Base-by-base conservation (phyloP, 371 early-diverging fungal species). In the Mortierella sp. region DNA sequence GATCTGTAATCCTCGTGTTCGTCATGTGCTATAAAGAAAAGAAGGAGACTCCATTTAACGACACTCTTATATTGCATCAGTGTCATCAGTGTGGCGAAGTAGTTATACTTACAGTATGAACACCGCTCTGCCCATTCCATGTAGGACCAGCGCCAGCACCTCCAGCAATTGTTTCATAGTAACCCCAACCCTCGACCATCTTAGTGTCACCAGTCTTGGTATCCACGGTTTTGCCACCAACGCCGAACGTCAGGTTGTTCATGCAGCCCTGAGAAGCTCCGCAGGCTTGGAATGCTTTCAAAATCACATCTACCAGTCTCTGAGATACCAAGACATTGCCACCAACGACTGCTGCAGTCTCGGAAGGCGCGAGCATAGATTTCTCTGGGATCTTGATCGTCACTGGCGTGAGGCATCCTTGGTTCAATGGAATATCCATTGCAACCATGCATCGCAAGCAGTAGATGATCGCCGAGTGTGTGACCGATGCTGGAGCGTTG, bases 251-350 rank as follows among this genome's bases (percentile, higher is more conserved):
- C 63, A 98, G 84, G 80, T 98, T 98, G 86, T 98, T 98, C 87
- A 94, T 95, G 76, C 95, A 95, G 1, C 98, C 99, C 84, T 98
- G 98, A 45, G 94, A 94, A 0, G 97, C 98, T 1, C 97, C 97
- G 68, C 95, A 95, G 0, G 95, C 97, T 11, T 89, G 86, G 84
- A 98, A 98, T 0, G 97, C 96, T 61, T 92, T 91, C 32, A 98
- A 79, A 8, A 98, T 91, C 13, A 96, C 96, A 77, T 98, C 99
- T 19, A 96, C 96, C 13, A 98, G 77, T 19, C 99, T 87, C 86
- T 98, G 99, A 45, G 95, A 94, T 0, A 98, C 98, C 74, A 97
- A 74, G 1, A 98, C 99, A 74, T 98, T 98, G 65, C 99, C 99
- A 40, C 98, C 99, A 2, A 98, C 99, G 0, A 98, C 98, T 0